These are phyloP conservation scores for Balakata baccata DNA, from an alignment of 345 rosid species.

Conservation along the genomic window DNA sequence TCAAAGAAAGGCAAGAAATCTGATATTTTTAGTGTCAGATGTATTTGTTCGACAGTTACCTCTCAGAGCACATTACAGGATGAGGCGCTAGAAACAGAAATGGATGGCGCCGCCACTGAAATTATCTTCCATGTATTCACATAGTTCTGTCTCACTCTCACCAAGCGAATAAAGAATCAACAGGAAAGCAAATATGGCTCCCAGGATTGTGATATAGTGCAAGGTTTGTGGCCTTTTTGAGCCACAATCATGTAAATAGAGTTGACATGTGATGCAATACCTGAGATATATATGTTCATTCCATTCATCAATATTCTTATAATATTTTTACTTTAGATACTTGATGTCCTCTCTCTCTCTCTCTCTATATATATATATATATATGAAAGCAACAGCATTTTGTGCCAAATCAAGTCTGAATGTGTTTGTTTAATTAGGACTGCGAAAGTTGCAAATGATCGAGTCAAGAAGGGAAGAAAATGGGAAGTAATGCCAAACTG, in stretches of 20 bases:
- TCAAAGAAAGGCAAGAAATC: neutral
- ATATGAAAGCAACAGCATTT: no score
- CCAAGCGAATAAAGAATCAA: conserved; percentile 29
- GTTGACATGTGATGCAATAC: conserved; percentile 29
- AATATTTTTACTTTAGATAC: neutral
- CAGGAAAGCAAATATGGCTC: conserved; percentile 19
- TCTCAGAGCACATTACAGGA: conserved; percentile 4
- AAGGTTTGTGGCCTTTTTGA: conserved; percentile 18
- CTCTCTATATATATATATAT: neutral
- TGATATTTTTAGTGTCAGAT: conserved; percentile 20
- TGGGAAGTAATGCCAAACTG: no score
- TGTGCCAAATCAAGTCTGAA: no score
- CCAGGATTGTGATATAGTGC: conserved; percentile 32
- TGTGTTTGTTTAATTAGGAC: no score
- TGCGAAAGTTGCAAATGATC: no score
- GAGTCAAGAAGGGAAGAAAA: no score
- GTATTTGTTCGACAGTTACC: conserved; percentile 16
- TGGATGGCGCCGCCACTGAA: neutral
- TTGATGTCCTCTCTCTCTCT: neutral
- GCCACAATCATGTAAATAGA: conserved; percentile 37
- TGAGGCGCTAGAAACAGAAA: conserved; percentile 1
- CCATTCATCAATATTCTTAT: conserved; percentile 36
- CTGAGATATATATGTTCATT: conserved; percentile 29
- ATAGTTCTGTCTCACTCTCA: conserved; percentile 20
- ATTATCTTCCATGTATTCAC: conserved; percentile 9